A percentile compares a stretch with the other conserved stretches of the same genome.
These are phyloP conservation scores for Globisporangium iwayamae DNA, from an alignment of 352 stramenopile genomes.

Conservation along the genomic window DNA sequence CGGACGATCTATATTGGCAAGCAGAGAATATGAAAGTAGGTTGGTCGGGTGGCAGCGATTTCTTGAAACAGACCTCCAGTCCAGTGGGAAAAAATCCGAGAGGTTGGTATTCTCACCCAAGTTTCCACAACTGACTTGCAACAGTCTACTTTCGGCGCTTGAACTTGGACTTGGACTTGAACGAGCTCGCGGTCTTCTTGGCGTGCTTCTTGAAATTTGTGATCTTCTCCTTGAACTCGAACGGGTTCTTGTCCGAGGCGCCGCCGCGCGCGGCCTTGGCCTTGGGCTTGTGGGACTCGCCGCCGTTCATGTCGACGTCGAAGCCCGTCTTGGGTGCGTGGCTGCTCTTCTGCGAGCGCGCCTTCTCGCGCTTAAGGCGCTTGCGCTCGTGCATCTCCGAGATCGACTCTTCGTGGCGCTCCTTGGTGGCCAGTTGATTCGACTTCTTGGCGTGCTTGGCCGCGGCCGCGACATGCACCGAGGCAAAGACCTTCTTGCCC, in stretches of 20 bases:
- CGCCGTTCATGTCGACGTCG: constrained; percentile 67
- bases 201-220: constrained; percentile 88
- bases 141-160: constrained; percentile 68
- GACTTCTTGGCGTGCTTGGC: constrained; percentile 85
- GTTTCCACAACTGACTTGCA: not conserved
- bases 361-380: constrained; percentile 76
- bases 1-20: not conserved
- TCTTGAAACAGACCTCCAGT: not conserved
- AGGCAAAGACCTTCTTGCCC: constrained; percentile 70
- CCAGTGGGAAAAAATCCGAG: not conserved
- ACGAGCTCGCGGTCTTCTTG: constrained; percentile 81
- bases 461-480: constrained; percentile 68
- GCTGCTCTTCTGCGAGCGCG: constrained; percentile 45
- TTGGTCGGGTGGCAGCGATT: not conserved
- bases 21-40: constrained; percentile 3
- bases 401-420: constrained; percentile 76
- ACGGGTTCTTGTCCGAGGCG: constrained; percentile 46
- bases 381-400: constrained; percentile 75
- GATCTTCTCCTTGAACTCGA: constrained; percentile 91
- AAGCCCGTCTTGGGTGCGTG: constrained; percentile 54
- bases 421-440: constrained; percentile 43
- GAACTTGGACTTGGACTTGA: constrained; percentile 91
- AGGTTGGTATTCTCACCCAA: not conserved
- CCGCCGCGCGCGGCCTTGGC: constrained; percentile 34
- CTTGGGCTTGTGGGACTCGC: constrained; percentile 26